phyloP scores from a whole-genome alignment of 2,329 filamentous ascomycete genomes.

The Alternaria sp. region DNA sequence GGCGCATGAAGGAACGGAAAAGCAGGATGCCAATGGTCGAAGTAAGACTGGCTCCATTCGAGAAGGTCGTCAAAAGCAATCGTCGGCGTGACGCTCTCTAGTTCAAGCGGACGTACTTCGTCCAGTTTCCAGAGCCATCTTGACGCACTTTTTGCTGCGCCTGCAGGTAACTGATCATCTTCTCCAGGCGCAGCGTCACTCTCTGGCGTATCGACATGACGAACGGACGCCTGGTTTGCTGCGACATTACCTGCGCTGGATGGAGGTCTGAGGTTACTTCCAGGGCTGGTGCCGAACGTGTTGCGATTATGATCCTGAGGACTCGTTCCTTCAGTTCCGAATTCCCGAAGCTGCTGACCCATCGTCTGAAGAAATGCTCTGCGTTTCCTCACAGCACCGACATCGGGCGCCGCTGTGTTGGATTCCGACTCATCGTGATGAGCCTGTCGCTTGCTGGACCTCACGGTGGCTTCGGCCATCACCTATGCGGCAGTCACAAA shows the following conservation, averaged over 20 bases:
- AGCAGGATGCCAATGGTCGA: slow-evolving; percentile 39
- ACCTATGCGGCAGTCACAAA: neutral
- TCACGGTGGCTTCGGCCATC: slow-evolving; percentile 26
- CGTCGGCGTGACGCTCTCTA: slow-evolving; percentile 6
- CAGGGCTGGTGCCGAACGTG: slow-evolving; percentile 30
- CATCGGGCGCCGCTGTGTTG: slow-evolving; percentile 6
- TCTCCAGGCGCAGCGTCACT: slow-evolving; percentile 31
- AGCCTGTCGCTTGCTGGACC: slow-evolving; percentile 29
- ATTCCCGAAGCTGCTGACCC: slow-evolving; percentile 38
- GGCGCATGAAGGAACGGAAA: slow-evolving; percentile 39
- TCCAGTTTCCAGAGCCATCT: slow-evolving; percentile 32
- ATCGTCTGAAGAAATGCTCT: slow-evolving; percentile 38
- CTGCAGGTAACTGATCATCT: slow-evolving; percentile 31
- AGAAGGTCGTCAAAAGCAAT: slow-evolving; percentile 33
- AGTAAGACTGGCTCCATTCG: slow-evolving; percentile 40
- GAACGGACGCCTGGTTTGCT: slow-evolving; percentile 2
- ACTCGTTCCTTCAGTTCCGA: slow-evolving; percentile 33
- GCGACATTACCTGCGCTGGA: slow-evolving; percentile 14
- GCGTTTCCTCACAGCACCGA: slow-evolving; percentile 24
- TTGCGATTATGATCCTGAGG: slow-evolving; percentile 28
- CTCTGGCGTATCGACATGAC: slow-evolving; percentile 26
- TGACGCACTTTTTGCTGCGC: slow-evolving; percentile 29
- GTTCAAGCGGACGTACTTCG: slow-evolving; percentile 20
- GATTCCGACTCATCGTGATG: slow-evolving; percentile 17
- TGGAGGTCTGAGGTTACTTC: slow-evolving; percentile 12